A percentile compares a stretch with the other conserved stretches of the same genome.
phyloP scores from a whole-genome alignment of 768 basidiomycete genomes.

The Panaeolus cyanescens region DNA sequence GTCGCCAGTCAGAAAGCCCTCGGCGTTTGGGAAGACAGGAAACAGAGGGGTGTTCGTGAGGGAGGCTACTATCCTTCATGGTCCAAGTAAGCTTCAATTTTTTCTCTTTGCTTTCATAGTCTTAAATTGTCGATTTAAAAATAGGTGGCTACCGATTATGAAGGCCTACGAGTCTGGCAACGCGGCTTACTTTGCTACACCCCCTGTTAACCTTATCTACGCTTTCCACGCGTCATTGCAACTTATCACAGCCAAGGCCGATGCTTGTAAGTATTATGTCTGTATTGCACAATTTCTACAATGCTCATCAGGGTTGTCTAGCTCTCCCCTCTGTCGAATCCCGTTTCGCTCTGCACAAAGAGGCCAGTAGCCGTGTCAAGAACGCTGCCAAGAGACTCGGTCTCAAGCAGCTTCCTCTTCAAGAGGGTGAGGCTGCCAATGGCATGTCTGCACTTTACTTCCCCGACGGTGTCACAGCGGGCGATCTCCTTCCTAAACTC shows the following conservation, averaged over 20 bases:
- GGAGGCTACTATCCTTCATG: conserved; percentile 84
- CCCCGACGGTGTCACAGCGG: conserved; percentile 77
- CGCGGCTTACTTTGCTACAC: conserved; percentile 92
- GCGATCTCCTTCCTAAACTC: conserved; percentile 78
- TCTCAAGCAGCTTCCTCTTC: conserved; percentile 69
- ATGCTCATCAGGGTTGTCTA: background rate
- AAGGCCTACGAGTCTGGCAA: conserved; percentile 82
- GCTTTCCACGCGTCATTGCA: conserved; percentile 83
- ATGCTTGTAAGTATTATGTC: background rate
- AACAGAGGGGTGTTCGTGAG: conserved; percentile 20
- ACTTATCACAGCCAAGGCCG: conserved; percentile 51
- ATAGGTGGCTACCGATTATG: conserved; percentile 92
- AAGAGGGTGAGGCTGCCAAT: conserved; percentile 72
- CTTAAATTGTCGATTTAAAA: background rate
- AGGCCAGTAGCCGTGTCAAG: conserved; percentile 70
- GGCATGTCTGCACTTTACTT: conserved; percentile 96
- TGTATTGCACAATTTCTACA: background rate
- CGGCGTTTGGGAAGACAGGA: conserved; percentile 45
- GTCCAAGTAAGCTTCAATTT: conserved; percentile 30
- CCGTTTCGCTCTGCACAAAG: conserved; percentile 75
- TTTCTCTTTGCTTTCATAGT: background rate
- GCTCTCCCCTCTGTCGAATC: conserved; percentile 67
- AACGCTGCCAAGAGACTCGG: conserved; percentile 65
- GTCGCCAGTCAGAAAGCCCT: conserved; percentile 82
- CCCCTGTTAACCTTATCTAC: conserved; percentile 92